Evolutionary conservation across 768 basidiomycete species (phyloP).

Genomic region (Boletus sp.): DNA sequence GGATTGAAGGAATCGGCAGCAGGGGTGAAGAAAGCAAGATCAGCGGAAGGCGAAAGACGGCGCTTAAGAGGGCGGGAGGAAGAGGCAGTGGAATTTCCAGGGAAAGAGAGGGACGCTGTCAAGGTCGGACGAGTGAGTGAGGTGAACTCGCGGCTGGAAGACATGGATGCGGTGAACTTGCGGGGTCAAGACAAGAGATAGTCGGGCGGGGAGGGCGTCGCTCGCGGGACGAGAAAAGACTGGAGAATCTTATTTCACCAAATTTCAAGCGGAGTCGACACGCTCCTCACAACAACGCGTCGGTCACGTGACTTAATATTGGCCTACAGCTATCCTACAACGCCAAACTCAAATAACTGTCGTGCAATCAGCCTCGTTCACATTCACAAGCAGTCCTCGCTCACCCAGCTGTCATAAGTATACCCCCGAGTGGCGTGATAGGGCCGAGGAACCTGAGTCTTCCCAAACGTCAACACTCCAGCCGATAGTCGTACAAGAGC

Average conservation of each 20-base stretch:
- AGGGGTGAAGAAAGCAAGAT: constrained; percentile 60
- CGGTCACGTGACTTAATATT: constrained; percentile 37
- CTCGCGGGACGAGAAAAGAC: constrained; percentile 17
- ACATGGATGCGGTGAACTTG: not conserved
- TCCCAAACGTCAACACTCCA: constrained; percentile 4
- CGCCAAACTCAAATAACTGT: constrained; percentile 54
- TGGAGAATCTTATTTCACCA: constrained; percentile 22
- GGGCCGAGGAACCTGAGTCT: constrained; percentile 58
- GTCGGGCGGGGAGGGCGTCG: constrained; percentile 2
- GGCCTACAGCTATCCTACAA: constrained; percentile 33
- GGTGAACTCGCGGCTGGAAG: constrained; percentile 13
- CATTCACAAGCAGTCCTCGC: constrained; percentile 17
- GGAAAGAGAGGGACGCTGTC: constrained; percentile 23
- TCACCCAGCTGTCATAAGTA: constrained; percentile 68
- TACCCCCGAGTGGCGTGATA: constrained; percentile 64
- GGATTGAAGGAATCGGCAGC: constrained; percentile 66
- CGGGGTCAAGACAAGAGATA: no score
- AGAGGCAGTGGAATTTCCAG: constrained; percentile 21
- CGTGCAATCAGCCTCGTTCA: constrained; percentile 3
- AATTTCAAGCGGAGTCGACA: constrained; percentile 47
- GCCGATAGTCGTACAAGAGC: not conserved
- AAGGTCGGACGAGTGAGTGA: constrained; percentile 10
- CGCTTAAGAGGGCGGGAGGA: constrained; percentile 45
- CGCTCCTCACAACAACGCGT: constrained; percentile 37
- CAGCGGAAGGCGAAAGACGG: constrained; percentile 43